phyloP scores from a whole-genome alignment of 2,329 filamentous ascomycete species.

The Aspergillus sp. region DNA sequence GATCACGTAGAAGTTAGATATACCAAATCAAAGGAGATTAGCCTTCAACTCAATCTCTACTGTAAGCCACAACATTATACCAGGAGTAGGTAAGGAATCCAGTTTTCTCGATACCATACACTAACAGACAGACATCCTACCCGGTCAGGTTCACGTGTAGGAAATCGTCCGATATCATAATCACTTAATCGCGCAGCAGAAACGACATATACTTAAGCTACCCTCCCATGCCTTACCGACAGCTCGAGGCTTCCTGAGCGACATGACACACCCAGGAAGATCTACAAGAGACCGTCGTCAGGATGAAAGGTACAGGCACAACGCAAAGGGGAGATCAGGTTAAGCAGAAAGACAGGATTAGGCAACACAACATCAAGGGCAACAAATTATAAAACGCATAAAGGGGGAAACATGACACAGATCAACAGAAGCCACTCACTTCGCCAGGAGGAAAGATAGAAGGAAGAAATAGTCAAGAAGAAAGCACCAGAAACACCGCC shows the following conservation, averaged over 20 bases:
- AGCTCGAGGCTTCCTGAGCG: too few relatives aligned
- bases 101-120: conserved; percentile 30
- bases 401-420: conserved; percentile 21
- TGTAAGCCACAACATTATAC: neutral
- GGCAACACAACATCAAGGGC: conserved; percentile 20
- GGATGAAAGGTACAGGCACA: neutral
- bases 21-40: too few relatives aligned
- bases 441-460: conserved; percentile 28
- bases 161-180: conserved; percentile 18
- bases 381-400: conserved; percentile 18
- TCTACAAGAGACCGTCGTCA: neutral
- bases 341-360: conserved; percentile 15
- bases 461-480: conserved; percentile 10
- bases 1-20: too few relatives aligned
- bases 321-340: conserved; percentile 7
- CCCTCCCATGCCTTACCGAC: too few relatives aligned
- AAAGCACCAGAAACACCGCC: conserved; percentile 39
- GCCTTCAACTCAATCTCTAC: too few relatives aligned
- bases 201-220: too few relatives aligned
- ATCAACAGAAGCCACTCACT: conserved; percentile 20
- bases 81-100: conserved; percentile 10
- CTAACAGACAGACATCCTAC: conserved; percentile 15
- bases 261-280: too few relatives aligned
- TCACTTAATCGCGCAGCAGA: conserved; percentile 13
- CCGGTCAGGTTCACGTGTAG: conserved; percentile 8